Conservation (phyloP, 371 early-diverging fungal genomes). For the Catenaria anguillulae region DNA sequence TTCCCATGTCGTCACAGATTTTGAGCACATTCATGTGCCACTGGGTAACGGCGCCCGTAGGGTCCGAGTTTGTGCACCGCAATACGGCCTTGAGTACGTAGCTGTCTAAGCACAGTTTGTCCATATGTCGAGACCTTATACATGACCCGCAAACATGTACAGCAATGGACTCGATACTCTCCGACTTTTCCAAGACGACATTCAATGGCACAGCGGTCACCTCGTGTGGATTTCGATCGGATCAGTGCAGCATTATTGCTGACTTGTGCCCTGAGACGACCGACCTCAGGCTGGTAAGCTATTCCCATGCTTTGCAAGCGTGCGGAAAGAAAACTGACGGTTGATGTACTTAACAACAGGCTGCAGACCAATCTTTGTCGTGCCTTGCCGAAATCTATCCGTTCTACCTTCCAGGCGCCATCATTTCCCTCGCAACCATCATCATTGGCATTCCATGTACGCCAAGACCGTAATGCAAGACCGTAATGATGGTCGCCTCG, state of each 20-base stretch:
- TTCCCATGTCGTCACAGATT: constrained; percentile 8
- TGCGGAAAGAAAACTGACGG: background rate
- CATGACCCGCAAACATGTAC: too few species aligned
- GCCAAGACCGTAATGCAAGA: too few species aligned
- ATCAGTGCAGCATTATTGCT: constrained; percentile 5
- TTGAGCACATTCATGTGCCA: constrained; percentile 3
- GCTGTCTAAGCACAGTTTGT: too few species aligned
- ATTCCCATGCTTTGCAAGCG: background rate
- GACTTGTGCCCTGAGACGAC: constrained; percentile 2
- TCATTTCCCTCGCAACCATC: constrained; percentile 5
- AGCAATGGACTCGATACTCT: background rate
- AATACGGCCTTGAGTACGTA: background rate
- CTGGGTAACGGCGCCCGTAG: constrained; percentile 5
- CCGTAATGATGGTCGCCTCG: too few species aligned
- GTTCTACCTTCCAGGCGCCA: constrained; percentile 8
- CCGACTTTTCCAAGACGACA: background rate
- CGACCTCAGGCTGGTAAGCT: constrained; percentile 4
- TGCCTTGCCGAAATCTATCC: constrained; percentile 2
- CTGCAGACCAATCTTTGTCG: constrained; percentile 1
- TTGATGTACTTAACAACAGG: background rate
- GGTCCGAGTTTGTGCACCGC: constrained; percentile 3
- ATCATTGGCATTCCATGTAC: constrained; percentile 9
- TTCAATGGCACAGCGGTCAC: background rate
- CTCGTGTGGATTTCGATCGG: background rate
- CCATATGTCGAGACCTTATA: too few species aligned